Evolutionary conservation across 2,329 filamentous ascomycete species (phyloP).

Genomic region (Colletotrichum cereale): DNA sequence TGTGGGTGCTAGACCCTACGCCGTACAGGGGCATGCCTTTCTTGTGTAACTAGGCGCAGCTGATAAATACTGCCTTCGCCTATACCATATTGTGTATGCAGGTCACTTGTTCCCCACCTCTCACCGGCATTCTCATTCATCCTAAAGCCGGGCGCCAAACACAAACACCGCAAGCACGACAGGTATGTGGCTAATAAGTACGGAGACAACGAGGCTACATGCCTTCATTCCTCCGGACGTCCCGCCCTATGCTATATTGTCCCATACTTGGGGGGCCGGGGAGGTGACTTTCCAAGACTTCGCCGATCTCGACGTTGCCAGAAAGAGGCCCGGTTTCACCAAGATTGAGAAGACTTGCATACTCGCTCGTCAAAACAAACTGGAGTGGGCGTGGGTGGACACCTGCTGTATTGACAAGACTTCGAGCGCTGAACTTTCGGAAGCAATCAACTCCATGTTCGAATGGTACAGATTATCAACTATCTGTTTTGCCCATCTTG

Average conservation of each 20-base stretch:
- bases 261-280: slow-evolving; percentile 51
- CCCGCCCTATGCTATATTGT: slow-evolving; percentile 50
- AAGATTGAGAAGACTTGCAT: slow-evolving; percentile 39
- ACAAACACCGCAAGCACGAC: too few relatives aligned
- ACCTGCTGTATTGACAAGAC: slow-evolving; percentile 33
- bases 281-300: slow-evolving; percentile 47
- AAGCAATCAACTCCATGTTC: slow-evolving; percentile 31
- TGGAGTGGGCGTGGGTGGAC: slow-evolving; percentile 29
- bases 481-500: slow-evolving; percentile 36
- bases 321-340: not conserved
- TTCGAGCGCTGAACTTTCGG: slow-evolving; percentile 32
- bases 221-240: slow-evolving; percentile 41
- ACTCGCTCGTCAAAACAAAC: slow-evolving; percentile 19
- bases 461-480: slow-evolving; percentile 31
- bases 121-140: not conserved
- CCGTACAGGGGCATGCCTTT: not conserved
- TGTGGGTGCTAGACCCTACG: not conserved
- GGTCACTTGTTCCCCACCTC: not conserved
- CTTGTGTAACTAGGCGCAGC: not conserved
- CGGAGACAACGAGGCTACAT: slow-evolving; percentile 40
- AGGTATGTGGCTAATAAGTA: slow-evolving; percentile 46
- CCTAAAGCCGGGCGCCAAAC: not conserved
- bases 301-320: not conserved
- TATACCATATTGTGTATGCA: not conserved
- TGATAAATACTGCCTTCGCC: not conserved